phyloP scores from a whole-genome alignment of 176 grass and related monocot genomes.

The Otatea glauca region DNA sequence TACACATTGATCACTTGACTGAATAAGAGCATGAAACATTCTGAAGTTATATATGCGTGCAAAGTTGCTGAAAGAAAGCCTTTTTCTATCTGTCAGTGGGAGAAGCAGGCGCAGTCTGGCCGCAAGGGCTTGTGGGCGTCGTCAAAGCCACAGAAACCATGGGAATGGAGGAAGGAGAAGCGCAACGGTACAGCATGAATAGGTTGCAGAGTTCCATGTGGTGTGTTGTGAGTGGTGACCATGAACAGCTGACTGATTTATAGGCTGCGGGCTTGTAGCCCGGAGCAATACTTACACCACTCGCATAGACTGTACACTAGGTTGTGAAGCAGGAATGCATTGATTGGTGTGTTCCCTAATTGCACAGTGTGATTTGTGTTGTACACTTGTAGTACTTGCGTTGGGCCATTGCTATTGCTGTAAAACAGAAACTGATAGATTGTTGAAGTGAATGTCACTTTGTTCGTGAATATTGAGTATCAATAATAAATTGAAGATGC shows the following conservation, averaged over 20 bases:
- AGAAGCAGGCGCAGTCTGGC: slow-evolving; percentile 66
- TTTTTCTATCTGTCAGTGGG: slow-evolving; percentile 57
- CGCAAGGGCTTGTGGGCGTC: slow-evolving; percentile 80
- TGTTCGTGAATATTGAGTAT: neutral
- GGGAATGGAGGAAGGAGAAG: slow-evolving; percentile 86
- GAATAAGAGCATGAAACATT: neutral
- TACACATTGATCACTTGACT: neutral
- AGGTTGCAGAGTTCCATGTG: neutral
- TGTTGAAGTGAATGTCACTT: neutral
- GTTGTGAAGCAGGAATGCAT: slow-evolving; percentile 6
- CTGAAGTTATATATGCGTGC: neutral
- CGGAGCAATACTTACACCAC: neutral
- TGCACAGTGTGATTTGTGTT: slow-evolving; percentile 3
- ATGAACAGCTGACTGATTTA: slow-evolving; percentile 25
- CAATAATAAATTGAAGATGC: neutral
- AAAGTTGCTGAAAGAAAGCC: slow-evolving; percentile 1
- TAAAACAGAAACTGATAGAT: neutral
- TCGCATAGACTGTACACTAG: neutral
- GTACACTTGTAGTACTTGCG: neutral
- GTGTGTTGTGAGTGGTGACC: neutral
- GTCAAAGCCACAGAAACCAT: slow-evolving; percentile 82
- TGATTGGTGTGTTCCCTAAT: slow-evolving; percentile 14
- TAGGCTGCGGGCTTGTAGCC: neutral
- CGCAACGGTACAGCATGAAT: slow-evolving; percentile 62
- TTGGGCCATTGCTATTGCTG: neutral